A percentile compares a stretch with the other conserved stretches of the same genome.
phyloP scores from a whole-genome alignment of 768 basidiomycete genomes.

The Mrakia blollopis region DNA sequence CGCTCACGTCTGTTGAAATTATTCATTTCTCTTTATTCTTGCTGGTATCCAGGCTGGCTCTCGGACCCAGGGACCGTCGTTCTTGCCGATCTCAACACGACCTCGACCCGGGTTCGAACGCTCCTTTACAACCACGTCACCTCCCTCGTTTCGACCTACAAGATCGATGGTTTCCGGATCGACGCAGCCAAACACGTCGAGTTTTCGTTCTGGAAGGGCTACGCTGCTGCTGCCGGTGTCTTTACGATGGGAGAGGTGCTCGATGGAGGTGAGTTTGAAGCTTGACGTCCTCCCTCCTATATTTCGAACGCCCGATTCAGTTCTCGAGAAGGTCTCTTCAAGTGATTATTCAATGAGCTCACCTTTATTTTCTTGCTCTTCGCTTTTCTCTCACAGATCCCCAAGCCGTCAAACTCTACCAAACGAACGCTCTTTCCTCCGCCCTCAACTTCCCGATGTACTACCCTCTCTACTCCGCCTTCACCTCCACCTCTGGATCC shows the following conservation, averaged over 20 bases:
- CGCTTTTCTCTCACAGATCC: background rate
- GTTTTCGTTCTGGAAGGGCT: slow-evolving; percentile 13
- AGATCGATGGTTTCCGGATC: slow-evolving; percentile 27
- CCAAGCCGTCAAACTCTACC: background rate
- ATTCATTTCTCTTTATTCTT: background rate
- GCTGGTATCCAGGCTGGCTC: slow-evolving; percentile 16
- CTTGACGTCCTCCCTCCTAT: background rate
- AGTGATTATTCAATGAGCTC: no score
- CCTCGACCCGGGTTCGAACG: background rate
- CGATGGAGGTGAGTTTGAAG: slow-evolving; percentile 20
- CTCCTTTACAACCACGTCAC: slow-evolving; percentile 13
- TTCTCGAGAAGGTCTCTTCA: no score
- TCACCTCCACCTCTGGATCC: slow-evolving; percentile 38
- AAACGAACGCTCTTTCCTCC: slow-evolving; percentile 29
- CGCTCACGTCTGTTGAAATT: background rate
- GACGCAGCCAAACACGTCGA: slow-evolving; percentile 30
- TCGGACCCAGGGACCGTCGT: slow-evolving; percentile 7
- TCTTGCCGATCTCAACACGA: slow-evolving; percentile 27
- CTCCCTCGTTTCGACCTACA: slow-evolving; percentile 22
- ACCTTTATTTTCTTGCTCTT: no score
- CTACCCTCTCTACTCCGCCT: slow-evolving; percentile 34
- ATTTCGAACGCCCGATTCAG: no score
- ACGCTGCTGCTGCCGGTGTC: background rate
- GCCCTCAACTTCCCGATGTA: slow-evolving; percentile 45
- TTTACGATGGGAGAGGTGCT: slow-evolving; percentile 26